Conservation (phyloP, 2,329 filamentous ascomycete genomes). For the Cercospora sp. region DNA sequence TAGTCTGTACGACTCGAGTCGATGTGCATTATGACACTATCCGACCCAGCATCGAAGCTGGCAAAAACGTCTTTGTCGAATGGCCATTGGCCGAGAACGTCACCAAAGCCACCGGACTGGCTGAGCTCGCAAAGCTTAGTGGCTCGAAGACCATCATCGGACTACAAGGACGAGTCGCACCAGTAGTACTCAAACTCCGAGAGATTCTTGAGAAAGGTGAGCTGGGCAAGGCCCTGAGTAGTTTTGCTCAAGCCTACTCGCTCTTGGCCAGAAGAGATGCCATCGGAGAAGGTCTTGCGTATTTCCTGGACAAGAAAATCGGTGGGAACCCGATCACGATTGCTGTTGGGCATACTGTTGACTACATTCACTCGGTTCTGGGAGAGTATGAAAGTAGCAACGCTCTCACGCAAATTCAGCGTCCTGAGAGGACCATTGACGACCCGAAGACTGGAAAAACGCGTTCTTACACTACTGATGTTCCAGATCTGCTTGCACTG, state of each 20-base stretch:
- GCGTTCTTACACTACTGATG: slow-evolving; percentile 24
- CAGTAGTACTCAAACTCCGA: slow-evolving; percentile 45
- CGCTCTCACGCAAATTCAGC: slow-evolving; percentile 29
- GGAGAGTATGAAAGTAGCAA: slow-evolving; percentile 27
- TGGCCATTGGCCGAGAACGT: slow-evolving; percentile 49
- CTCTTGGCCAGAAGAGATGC: slow-evolving; percentile 13
- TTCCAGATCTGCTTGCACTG: slow-evolving; percentile 31
- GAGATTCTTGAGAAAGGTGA: slow-evolving; percentile 45
- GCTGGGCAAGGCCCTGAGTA: slow-evolving; percentile 46
- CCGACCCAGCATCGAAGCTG: slow-evolving; percentile 41
- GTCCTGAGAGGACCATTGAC: slow-evolving; percentile 20
- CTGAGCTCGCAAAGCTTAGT: slow-evolving; percentile 43
- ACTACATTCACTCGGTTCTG: slow-evolving; percentile 30
- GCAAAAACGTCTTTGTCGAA: slow-evolving; percentile 49
- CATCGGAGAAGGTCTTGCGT: slow-evolving; percentile 28
- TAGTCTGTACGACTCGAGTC: slow-evolving; percentile 49
- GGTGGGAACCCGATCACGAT: slow-evolving; percentile 33
- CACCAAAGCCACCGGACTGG: slow-evolving; percentile 49
- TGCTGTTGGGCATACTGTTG: slow-evolving; percentile 30
- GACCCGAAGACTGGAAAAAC: slow-evolving; percentile 9
- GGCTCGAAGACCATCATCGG: slow-evolving; percentile 50
- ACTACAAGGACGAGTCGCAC: slow-evolving; percentile 48
- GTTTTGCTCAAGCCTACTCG: slow-evolving; percentile 21
- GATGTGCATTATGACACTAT: slow-evolving; percentile 46
- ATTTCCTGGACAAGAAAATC: slow-evolving; percentile 30